Evolutionary conservation across 1,139 yeast species (phyloP), one percentile per base, ranked within the genome.

Genomic region (Torulaspora globosa): DNA sequence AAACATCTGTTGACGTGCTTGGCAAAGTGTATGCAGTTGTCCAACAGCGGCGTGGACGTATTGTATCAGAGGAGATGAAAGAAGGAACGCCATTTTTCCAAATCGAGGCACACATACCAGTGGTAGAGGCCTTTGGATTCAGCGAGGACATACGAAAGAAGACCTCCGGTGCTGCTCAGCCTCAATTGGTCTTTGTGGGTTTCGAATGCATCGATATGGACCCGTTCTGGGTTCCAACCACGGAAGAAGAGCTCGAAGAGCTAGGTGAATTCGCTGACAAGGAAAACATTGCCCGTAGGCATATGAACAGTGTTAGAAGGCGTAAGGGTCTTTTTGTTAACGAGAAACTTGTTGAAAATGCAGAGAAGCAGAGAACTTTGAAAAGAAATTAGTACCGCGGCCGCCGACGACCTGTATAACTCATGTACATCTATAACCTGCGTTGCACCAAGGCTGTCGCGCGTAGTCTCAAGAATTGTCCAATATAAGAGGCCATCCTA

Each of bases 151-250:
- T 94, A 40, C 75, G 98, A 51, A 92, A 89, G 69, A 79, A 80
- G 57, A 90, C 98, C 0, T 86, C 96, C 1, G 99, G 99, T 45
- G 95, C 97, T 4, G 98, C 98, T 3, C 85, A 88, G 60, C 98
- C 98, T 0, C 98, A 92, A 66, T 73, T 94, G 49, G 87, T 90
- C 5, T 92, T 92, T 61, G 78, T 84, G 38, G 98, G 98, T 1
- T 94, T 78, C 65, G 95, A 89, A 58, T 71, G 82, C 53, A 76
- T 90, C 43, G 95, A 88, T 52, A 79, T 85, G 55, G 97, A 94
- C 70, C 99, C 99, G 33, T 94, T 84, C 73, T 94, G 99, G 99
- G 96, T 92, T 10, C 98, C 99, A n/a, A 87, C 92, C 5, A 94
- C 98, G 0, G 97, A 87, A 58, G 97, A 89, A 65, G 98, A 94